Conservation (phyloP, 345 rosid genomes). For the Lagerstroemia speciosa region DNA sequence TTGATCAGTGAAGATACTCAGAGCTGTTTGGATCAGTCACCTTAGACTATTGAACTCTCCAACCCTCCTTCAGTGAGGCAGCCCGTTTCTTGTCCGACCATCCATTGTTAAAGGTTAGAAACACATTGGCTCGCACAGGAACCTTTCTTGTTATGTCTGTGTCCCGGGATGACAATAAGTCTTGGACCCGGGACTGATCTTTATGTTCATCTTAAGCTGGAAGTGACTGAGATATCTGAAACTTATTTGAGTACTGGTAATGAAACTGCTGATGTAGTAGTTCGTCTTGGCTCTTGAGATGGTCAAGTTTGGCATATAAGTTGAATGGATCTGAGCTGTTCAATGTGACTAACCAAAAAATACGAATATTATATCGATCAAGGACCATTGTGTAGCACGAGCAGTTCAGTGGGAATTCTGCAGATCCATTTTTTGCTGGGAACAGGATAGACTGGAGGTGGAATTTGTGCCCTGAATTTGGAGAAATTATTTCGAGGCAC, state of each 20-base stretch:
- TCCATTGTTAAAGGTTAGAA: not conserved
- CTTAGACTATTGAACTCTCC: constrained; percentile 54
- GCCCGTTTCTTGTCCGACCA: constrained; percentile 36
- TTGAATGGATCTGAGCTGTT: not conserved
- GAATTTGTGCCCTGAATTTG: too few relatives aligned
- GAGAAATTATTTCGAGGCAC: too few relatives aligned
- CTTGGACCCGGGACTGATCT: not conserved
- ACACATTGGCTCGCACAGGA: not conserved
- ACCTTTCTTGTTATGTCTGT: not conserved
- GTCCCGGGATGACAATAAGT: not conserved
- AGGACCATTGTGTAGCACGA: too few relatives aligned
- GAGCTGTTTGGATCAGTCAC: constrained; percentile 87
- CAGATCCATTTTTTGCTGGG: too few relatives aligned
- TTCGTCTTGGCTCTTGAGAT: not conserved
- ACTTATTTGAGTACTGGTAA: not conserved
- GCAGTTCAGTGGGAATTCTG: too few relatives aligned
- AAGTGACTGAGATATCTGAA: not conserved
- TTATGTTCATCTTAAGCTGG: not conserved
- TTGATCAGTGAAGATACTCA: constrained; percentile 56
- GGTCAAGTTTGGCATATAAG: not conserved
- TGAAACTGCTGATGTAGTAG: not conserved
- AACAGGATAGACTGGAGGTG: too few relatives aligned
- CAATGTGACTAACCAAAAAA: not conserved
- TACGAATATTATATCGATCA: not conserved
- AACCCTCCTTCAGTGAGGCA: constrained; percentile 87